These are phyloP conservation scores for Penicillium atrosanguineum DNA, from an alignment of 495 filamentous ascomycete species.

Conservation along the genomic window DNA sequence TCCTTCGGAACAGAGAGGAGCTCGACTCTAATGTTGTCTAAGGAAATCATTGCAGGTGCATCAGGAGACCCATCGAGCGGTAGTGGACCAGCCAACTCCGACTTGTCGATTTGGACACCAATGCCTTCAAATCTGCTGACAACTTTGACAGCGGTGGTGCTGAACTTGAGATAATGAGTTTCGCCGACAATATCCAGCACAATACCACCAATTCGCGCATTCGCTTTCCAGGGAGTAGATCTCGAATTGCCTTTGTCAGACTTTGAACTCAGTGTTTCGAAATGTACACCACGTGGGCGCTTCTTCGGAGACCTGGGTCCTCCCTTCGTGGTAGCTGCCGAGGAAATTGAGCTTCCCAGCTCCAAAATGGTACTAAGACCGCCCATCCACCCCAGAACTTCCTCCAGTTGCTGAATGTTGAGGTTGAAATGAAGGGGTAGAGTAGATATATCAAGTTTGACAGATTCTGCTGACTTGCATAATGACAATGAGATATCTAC, in stretches of 20 bases:
- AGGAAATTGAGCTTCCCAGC: slow-evolving; percentile 78
- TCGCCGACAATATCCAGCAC: slow-evolving; percentile 70
- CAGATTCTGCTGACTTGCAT: slow-evolving; percentile 46
- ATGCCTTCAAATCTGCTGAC: slow-evolving; percentile 68
- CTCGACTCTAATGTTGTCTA: slow-evolving; percentile 69
- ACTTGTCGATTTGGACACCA: slow-evolving; percentile 69
- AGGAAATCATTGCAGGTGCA: slow-evolving; percentile 50
- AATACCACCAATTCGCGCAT: slow-evolving; percentile 74
- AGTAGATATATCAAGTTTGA: slow-evolving; percentile 72
- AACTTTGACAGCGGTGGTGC: slow-evolving; percentile 77
- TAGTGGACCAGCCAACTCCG: slow-evolving; percentile 70
- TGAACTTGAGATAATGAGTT: slow-evolving; percentile 67
- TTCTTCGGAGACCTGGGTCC: slow-evolving; percentile 27
- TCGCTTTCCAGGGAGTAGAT: slow-evolving; percentile 60
- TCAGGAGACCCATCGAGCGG: slow-evolving; percentile 41
- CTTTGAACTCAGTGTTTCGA: slow-evolving; percentile 47
- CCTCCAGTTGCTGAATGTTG: slow-evolving; percentile 80
- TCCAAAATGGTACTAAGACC: slow-evolving; percentile 91
- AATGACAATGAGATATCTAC: slow-evolving; percentile 66
- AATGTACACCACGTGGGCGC: slow-evolving; percentile 65
- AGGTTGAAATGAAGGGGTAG: slow-evolving; percentile 74
- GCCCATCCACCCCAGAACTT: slow-evolving; percentile 83
- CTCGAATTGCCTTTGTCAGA: slow-evolving; percentile 17
- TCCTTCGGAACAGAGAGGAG: slow-evolving; percentile 72
- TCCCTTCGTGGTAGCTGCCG: slow-evolving; percentile 57